Conservation (phyloP, 768 basidiomycete genomes). For the Coprinopsis strossmayeri region DNA sequence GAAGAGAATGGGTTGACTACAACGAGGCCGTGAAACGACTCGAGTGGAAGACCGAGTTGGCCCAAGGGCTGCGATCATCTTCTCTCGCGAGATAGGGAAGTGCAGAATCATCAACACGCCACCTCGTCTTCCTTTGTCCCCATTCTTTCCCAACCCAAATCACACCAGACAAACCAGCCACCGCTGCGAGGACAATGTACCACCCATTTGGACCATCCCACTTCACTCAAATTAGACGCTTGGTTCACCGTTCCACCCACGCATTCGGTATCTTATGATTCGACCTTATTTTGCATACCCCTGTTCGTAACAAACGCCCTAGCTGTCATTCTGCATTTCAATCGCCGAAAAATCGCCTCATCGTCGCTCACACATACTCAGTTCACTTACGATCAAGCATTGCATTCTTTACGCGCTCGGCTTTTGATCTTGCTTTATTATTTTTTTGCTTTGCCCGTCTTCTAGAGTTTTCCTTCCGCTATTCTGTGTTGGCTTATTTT, state of each 20-base stretch:
- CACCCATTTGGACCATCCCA: background rate
- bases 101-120: background rate
- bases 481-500: background rate
- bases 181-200: background rate
- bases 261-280: constrained; percentile 1
- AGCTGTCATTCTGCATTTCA: background rate
- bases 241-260: background rate
- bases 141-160: background rate
- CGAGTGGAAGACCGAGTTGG: constrained; percentile 82
- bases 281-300: constrained; percentile 1
- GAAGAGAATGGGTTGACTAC: constrained; percentile 85
- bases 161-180: background rate
- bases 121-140: background rate
- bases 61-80: constrained; percentile 66
- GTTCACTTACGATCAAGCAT: background rate
- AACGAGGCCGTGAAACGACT: constrained; percentile 70
- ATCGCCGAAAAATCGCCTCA: constrained; percentile 1
- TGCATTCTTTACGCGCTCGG: background rate
- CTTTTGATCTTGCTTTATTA: background rate
- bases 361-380: background rate
- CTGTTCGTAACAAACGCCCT: background rate
- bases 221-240: background rate
- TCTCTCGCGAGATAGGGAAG: constrained; percentile 46
- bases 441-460: background rate
- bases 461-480: background rate